Base-by-base conservation (phyloP, 164 flowering plant species). In the Chimonanthus salicifolius region DNA sequence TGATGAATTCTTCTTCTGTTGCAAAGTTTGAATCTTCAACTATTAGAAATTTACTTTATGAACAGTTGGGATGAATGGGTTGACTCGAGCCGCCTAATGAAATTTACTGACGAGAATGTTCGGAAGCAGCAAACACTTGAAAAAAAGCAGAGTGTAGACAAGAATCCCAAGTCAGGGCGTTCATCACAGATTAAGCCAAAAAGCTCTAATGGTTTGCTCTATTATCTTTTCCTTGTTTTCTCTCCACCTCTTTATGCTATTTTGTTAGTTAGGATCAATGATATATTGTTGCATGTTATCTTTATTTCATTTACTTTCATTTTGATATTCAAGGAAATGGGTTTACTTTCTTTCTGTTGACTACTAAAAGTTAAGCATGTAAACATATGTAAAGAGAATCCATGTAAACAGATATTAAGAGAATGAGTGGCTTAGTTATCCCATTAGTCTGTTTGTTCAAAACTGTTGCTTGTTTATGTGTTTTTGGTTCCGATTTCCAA, bases 51-150 rank as follows among this genome's bases (percentile, higher is more conserved):
- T 49, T 66, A 33, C 73, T 70, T 69, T 45, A 46, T 72, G 62
- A 72, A 78, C 84, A 92, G 98, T 63, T 92, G 94, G 94, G 93
- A 91, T 80, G 98, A 91, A 78, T 92, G 98, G 98, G 83, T 89
- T 21, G 82, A 77, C n/a, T 6, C 62, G 68, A 88, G 87, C 69
- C 88, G 89, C 44, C 74, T 92, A 75, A 54, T 88, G 88, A 87
- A 88, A 79, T 44, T 69, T 66, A 87, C 75, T 21, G 85, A 86
- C 13, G 94, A 85, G 81, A 88, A 89, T 77, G 46, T 83, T 49
- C 76, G 67, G 71, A 84, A 82, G 77, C 86, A 83, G 80, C 67
- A 78, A 71, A 81, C 78, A 33, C 87, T 79, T 5, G 64, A 73
- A 5, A 76, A 88, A 71, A 81, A 83, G 62, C 76, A 72, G 50